phyloP scores from a whole-genome alignment of 371 early-diverging fungal species.

The Lichtheimia hyalospora region DNA sequence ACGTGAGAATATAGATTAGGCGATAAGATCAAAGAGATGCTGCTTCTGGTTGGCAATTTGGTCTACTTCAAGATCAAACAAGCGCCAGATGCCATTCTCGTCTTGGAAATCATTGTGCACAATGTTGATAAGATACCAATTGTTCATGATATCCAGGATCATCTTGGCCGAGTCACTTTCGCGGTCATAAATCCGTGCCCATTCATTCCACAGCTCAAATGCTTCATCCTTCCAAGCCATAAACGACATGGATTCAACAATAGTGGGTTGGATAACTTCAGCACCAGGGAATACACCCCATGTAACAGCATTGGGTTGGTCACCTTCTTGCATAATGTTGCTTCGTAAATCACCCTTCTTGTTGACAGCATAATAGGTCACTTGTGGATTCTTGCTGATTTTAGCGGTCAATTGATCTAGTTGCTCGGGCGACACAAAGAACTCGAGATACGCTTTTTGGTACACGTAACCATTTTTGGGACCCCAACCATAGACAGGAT shows the following conservation, averaged over 20 bases:
- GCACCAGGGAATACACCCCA: constrained; percentile 99
- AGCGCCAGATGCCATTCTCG: constrained; percentile 66
- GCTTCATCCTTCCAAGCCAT: constrained; percentile 98
- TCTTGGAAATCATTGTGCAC: constrained; percentile 95
- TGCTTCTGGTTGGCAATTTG: constrained; percentile 30
- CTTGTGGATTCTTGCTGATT: constrained; percentile 64
- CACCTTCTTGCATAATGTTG: constrained; percentile 72
- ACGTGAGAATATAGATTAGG: neutral
- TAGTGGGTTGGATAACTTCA: constrained; percentile 96
- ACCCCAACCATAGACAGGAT: constrained; percentile 93
- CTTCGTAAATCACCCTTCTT: constrained; percentile 83
- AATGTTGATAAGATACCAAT: constrained; percentile 92
- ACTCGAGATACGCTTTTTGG: constrained; percentile 97
- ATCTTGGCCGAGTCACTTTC: constrained; percentile 60
- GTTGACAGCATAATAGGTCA: constrained; percentile 94
- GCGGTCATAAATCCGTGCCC: constrained; percentile 78
- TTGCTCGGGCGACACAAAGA: constrained; percentile 83
- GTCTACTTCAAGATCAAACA: constrained; percentile 61
- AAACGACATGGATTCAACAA: constrained; percentile 91
- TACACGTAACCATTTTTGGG: constrained; percentile 96
- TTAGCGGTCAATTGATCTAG: constrained; percentile 68
- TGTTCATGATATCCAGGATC: constrained; percentile 68
- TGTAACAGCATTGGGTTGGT: constrained; percentile 94
- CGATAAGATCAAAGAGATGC: constrained; percentile 4
- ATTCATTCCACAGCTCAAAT: constrained; percentile 91